Evolutionary conservation across 495 filamentous ascomycete species (phyloP), one percentile per base, ranked within the genome.

Genomic region (Talaromyces trachyspermus): DNA sequence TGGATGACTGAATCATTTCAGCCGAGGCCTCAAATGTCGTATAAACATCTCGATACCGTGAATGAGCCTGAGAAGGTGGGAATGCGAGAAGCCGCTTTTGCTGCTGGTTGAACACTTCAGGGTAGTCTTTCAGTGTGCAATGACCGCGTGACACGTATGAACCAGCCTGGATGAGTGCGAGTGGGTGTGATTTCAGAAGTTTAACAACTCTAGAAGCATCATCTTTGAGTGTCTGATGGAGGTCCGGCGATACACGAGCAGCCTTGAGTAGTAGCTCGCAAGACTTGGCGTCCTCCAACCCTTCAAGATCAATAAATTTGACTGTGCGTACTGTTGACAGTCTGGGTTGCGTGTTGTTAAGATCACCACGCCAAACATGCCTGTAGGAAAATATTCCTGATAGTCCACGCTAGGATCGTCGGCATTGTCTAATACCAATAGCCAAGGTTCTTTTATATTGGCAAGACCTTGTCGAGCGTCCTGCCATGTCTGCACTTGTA

Each of bases 401-500:
- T 70, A 22, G 19, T 63, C 54, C 3, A 70, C 26, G 0, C 53
- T 45, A 7, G 60, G 61, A 53, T 74, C 64, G 48, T 76, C 70
- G 3, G 70, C 71, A 43, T 75, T 74, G 52, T 74, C 72, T 22
- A 76, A 51, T 29, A 76, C 62, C 15, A 75, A 47, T 7, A 74
- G 57, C 72, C 71, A 75, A 14, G 54, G 54, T 8, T 61, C 37
- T 9, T 49, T 23, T 7, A 46, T 46, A 23, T 53, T 61, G 5
- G 66, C 55, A 2, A 72, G 57, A 50, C 61, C 65, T 42, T 63
- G 46, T 24, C 53, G 52, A 5, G 14, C 48, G 32, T 42, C 41
- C 9, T 46, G 23, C 14, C 17, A 48, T 25, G 45, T 52, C 12
- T 54, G n/a, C 3, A 56, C 59, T 18, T 8, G 25, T 10, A 52